Percentiles rank a stretch among this genome's conserved stretches.
Evolutionary conservation across 495 filamentous ascomycete species (phyloP).

Genomic region (Penicillium bialowiezense): DNA sequence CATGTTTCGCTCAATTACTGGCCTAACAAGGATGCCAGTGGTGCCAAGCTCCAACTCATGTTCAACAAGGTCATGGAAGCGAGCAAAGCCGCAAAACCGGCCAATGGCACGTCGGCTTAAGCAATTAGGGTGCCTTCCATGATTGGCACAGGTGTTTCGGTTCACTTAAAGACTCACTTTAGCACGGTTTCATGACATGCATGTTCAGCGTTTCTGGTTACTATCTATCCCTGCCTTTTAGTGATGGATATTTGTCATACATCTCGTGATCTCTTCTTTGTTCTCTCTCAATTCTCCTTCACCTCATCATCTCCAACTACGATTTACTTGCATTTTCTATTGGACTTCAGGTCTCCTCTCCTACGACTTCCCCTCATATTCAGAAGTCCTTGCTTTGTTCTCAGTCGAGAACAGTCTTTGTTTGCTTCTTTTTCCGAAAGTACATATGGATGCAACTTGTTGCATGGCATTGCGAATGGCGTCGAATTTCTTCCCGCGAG

Average conservation of each 20-base stretch:
- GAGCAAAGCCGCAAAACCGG: constrained; percentile 26
- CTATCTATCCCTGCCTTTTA: background rate
- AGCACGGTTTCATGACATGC: constrained; percentile 14
- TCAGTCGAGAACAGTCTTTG: constrained; percentile 6
- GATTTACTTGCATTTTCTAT: background rate
- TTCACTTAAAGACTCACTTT: constrained; percentile 3
- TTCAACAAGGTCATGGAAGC: constrained; percentile 44
- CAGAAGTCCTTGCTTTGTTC: background rate
- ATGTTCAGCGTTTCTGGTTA: constrained; percentile 13
- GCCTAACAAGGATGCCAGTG: constrained; percentile 49
- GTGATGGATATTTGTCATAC: constrained; percentile 2
- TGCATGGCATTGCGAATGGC: constrained; percentile 32
- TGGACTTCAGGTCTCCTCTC: background rate
- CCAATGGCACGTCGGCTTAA: constrained; percentile 27
- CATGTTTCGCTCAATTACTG: constrained; percentile 48
- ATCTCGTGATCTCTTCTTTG: constrained; percentile 1
- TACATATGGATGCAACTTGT: constrained; percentile 28
- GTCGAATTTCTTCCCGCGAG: constrained; percentile 16
- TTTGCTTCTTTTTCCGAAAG: constrained; percentile 15
- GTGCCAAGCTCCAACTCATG: constrained; percentile 46
- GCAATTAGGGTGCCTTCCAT: background rate
- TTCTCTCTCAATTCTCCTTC: background rate
- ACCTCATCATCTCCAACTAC: background rate
- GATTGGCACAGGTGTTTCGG: constrained; percentile 2
- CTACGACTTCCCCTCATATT: background rate